Evolutionary conservation across 495 filamentous ascomycete genomes (phyloP).

Genomic region (Penicillium robsamsonii): DNA sequence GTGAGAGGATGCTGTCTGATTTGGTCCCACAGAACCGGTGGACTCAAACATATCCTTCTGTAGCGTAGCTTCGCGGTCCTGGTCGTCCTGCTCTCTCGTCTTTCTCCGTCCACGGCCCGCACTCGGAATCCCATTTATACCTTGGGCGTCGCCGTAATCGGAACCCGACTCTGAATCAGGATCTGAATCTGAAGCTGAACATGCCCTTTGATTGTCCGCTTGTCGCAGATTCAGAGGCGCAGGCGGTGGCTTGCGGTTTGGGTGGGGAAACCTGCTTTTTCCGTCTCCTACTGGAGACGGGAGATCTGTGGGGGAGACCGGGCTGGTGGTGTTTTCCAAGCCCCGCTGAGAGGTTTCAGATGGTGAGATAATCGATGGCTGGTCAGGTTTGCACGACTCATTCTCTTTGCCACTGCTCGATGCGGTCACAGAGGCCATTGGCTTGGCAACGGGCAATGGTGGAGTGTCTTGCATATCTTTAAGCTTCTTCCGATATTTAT

Average conservation of each 20-base stretch:
- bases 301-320: constrained; percentile 20
- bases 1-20: constrained; percentile 5
- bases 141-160: constrained; percentile 76
- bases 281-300: constrained; percentile 18
- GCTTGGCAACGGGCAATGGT: constrained; percentile 43
- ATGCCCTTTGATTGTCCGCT: constrained; percentile 40
- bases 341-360: constrained; percentile 6
- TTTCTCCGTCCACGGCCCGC: constrained; percentile 74
- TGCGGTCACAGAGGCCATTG: constrained; percentile 17
- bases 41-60: constrained; percentile 59
- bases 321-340: constrained; percentile 14
- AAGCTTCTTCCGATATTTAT: constrained; percentile 84
- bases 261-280: constrained; percentile 44
- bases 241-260: constrained; percentile 76
- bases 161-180: constrained; percentile 54
- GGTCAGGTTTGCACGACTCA: neutral
- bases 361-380: constrained; percentile 10
- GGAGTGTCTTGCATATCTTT: constrained; percentile 66
- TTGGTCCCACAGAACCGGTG: constrained; percentile 60
- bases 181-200: constrained; percentile 57
- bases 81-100: constrained; percentile 86
- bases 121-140: constrained; percentile 60
- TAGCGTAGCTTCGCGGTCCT: constrained; percentile 65
- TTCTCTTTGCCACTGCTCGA: constrained; percentile 1
- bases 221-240: constrained; percentile 73